These are phyloP conservation scores for Penicillium sp. DNA, from an alignment of 2,329 filamentous ascomycete species.

Conservation along the genomic window DNA sequence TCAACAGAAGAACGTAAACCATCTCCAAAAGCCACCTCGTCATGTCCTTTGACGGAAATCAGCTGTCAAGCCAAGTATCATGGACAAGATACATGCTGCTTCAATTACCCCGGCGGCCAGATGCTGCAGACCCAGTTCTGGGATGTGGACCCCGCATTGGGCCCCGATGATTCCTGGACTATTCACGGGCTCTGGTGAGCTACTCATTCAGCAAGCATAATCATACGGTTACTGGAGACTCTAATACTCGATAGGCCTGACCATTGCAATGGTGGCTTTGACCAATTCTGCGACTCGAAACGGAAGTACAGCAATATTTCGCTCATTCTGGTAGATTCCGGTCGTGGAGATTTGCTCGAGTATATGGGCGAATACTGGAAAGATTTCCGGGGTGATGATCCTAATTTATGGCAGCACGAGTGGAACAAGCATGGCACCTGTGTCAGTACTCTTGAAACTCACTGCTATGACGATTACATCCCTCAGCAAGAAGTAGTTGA, in stretches of 20 bases:
- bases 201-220: neutral
- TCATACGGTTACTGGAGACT: too few species aligned
- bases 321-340: conserved; percentile 53
- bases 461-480: conserved; percentile 59
- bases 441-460: conserved; percentile 61
- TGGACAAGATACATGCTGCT: conserved; percentile 64
- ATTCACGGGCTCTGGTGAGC: conserved; percentile 62
- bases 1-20: conserved; percentile 11
- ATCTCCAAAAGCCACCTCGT: conserved; percentile 10
- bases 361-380: conserved; percentile 71
- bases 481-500: conserved; percentile 60
- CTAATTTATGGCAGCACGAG: conserved; percentile 67
- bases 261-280: conserved; percentile 64
- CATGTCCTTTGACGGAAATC: conserved; percentile 40
- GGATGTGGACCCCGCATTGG: conserved; percentile 60
- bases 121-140: conserved; percentile 72
- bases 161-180: conserved; percentile 66
- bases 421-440: conserved; percentile 73
- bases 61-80: conserved; percentile 60
- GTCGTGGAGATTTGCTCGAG: conserved; percentile 52
- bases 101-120: conserved; percentile 65
- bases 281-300: conserved; percentile 57
- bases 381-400: conserved; percentile 58
- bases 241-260: conserved; percentile 47
- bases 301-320: conserved; percentile 62